These are phyloP conservation scores for Entelexis sorbosivorans DNA, from an alignment of 1,139 yeast genomes.

Conservation along the genomic window DNA sequence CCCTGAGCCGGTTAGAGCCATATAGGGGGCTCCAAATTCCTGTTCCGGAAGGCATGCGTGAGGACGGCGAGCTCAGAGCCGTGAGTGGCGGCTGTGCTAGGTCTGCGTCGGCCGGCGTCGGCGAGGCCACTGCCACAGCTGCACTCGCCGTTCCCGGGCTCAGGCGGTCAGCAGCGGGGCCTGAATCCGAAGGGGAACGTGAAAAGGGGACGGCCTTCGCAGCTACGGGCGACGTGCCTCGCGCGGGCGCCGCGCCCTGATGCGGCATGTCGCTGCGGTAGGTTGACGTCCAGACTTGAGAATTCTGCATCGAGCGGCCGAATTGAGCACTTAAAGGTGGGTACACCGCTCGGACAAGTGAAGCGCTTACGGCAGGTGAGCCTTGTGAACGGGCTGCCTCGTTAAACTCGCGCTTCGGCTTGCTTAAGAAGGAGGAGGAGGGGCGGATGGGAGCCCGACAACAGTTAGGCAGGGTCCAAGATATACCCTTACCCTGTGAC, in stretches of 20 bases:
- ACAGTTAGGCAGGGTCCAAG: slow-evolving; percentile 2
- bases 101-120: slow-evolving; percentile 4
- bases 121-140: not conserved
- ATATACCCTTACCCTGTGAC: slow-evolving; percentile 3
- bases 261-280: not conserved
- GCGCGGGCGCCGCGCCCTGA: not conserved
- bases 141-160: not conserved
- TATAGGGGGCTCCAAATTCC: slow-evolving; percentile 9
- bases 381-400: not conserved
- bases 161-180: not conserved
- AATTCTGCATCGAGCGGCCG: slow-evolving; percentile 10
- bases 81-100: not conserved
- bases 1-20: not conserved
- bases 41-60: not conserved
- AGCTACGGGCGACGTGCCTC: slow-evolving; percentile 3
- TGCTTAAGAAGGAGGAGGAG: not conserved
- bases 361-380: not conserved
- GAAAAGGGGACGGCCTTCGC: not conserved
- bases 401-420: not conserved
- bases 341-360: not conserved
- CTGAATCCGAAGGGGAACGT: not conserved
- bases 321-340: not conserved
- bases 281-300: slow-evolving; percentile 12
- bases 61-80: not conserved
- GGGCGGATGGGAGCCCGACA: not conserved